Base-by-base conservation (phyloP, 2,329 filamentous ascomycete genomes). In the Dactylellina parvicollis region DNA sequence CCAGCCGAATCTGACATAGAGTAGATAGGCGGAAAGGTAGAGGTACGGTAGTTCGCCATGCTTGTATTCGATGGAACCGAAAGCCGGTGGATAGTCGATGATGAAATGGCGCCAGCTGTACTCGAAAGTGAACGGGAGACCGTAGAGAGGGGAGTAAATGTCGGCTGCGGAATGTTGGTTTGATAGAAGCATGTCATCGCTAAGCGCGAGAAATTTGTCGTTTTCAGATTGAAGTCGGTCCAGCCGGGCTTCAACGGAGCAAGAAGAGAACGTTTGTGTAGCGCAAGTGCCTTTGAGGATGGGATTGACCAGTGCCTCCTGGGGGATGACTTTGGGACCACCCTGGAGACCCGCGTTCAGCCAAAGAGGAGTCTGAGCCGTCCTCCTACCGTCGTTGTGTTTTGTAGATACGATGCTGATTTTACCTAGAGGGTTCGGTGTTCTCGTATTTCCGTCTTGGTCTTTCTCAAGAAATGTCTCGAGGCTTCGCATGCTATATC, bases 101-200 rank as follows among this genome's bases (percentile, higher is more conserved):
- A 34, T 50, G 40, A 44, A 71, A 28, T 64, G 49, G 2, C 36
- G 18, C 66, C 57, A 71, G 18, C 10, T 20, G 14, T 71, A 71
- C 14, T 71, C 66, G 20, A 71, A 71, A 4, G 47, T 46, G 7
- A 71, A 71, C 1, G 66, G 50, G 4, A 71, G 24, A n/a, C 65
- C 57, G 24, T 71, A 64, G 1, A 64, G 20, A 5, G 66, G 57
- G 2, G 66, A 71, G 44, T 71, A 71, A 14, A 64, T 49, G 46
- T 71, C 57, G 4, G 57, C 50, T 14, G 42, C 42, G 3, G 66
- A 64, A 24, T 64, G 66, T 52, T 71, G 66, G n/a, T 50, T 56
- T 16, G 65, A 62, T 7, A 71, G 49, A 12, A 71, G 36, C 65
- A 71, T 71, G 24, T 71, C 65, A 14, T 71, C 65, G 22, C 56